Conservation (phyloP, 2,329 filamentous ascomycete genomes). For the Aspergillus fischeri region DNA sequence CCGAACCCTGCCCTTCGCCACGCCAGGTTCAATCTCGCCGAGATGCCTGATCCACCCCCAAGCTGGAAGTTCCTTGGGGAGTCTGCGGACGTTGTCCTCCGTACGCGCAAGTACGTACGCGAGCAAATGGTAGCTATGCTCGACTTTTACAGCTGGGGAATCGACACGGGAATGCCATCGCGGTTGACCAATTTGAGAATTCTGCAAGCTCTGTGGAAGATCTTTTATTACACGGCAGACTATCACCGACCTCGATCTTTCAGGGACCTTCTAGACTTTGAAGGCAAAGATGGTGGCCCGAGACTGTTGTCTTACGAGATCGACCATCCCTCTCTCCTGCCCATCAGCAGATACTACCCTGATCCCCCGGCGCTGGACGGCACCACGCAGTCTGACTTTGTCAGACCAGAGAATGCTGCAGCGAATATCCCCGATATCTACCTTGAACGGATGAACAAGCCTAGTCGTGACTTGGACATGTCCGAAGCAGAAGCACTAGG, state of each 20-base stretch:
- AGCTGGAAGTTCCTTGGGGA: slow-evolving; percentile 8
- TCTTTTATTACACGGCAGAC: slow-evolving; percentile 22
- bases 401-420: slow-evolving; percentile 11
- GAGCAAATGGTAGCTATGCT: slow-evolving; percentile 5
- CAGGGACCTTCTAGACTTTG: slow-evolving; percentile 13
- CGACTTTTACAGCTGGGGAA: slow-evolving; percentile 25
- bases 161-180: slow-evolving; percentile 7
- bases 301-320: slow-evolving; percentile 23
- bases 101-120: neutral
- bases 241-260: slow-evolving; percentile 14
- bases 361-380: slow-evolving; percentile 3
- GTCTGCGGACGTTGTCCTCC: neutral
- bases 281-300: slow-evolving; percentile 26
- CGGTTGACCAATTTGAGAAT: slow-evolving; percentile 1
- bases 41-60: slow-evolving; percentile 6
- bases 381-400: slow-evolving; percentile 1
- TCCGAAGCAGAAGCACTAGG: neutral
- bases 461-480: neutral
- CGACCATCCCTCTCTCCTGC: slow-evolving; percentile 6
- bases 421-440: slow-evolving; percentile 7
- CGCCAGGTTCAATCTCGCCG: slow-evolving; percentile 3
- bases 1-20: slow-evolving; percentile 4
- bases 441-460: slow-evolving; percentile 12
- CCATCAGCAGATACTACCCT: slow-evolving; percentile 23
- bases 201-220: slow-evolving; percentile 16